Evolutionary conservation across 331 rosid genomes (phyloP), one percentile per base, ranked within the genome.

Genomic region (Stylosanthes scabra): DNA sequence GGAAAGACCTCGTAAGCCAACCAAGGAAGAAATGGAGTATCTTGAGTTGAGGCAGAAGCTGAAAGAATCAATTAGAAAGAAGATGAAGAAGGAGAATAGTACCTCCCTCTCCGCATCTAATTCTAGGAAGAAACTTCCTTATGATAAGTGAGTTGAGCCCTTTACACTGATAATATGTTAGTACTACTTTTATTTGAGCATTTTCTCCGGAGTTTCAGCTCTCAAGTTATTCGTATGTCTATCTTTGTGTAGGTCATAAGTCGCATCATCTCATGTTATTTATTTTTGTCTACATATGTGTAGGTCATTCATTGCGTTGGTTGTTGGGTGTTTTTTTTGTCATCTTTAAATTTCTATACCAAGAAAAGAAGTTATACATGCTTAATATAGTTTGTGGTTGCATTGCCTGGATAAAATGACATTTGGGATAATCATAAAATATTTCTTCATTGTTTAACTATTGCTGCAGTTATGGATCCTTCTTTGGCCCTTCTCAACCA

Each of bases 401-500:
- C 50, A 3, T 66, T 46, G 67, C 40, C 4, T 75, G 59, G 11
- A 10, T 27, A 5, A 14, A 59, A 67, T 78, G 63, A 51, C 60
- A 67, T 56, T 70, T 57, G 34, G 64, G 72, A 54, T 37, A 68
- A 42, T 83, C 59, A 73, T 63, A 39, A 31, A 50, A 13, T 15
- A 50, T 69, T 65, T 25, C 57, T 72, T 59, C 71, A 37, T 41
- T 52, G 40, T 78, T 59, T 68, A 7, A 76, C 58, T 59, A 70
- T 68, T 57, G 59, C 60, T 83, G 90, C 92, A 94, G 99, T 83
- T 94, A 72, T 72, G 99, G 99, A 31, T 89, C 96, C 10, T 94
- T 94, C 83, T 94, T 94, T 78, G 99, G 97, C 46, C 91, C 96
- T 41, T 88, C 97, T 72, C 88, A 87, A 77, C 96, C 97, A 16